Evolutionary conservation across 164 flowering plant species (phyloP).

Genomic region (Liquidambar formosana): DNA sequence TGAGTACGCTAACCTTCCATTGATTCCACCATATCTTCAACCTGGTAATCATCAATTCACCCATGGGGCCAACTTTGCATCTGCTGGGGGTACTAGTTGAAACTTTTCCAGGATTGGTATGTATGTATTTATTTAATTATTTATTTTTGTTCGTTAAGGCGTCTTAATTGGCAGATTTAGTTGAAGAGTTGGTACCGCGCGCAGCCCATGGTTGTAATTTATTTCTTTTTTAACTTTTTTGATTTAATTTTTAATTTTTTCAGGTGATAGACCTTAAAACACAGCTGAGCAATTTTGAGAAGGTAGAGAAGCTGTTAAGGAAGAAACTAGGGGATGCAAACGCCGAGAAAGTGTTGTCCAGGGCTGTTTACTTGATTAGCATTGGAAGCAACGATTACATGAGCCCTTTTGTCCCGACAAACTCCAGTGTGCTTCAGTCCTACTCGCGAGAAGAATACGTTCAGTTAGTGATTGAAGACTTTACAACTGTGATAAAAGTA

Average conservation of each 20-base stretch:
- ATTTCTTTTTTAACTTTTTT: too few relatives aligned
- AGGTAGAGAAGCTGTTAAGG: constrained; percentile 15
- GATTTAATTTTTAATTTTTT: background rate
- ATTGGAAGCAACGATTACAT: constrained; percentile 32
- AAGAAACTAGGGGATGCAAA: constrained; percentile 18
- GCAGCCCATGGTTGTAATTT: background rate
- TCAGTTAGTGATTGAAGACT: constrained; percentile 22
- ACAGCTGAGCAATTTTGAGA: constrained; percentile 25
- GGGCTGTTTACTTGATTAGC: constrained; percentile 30
- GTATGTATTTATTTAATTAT: too few relatives aligned
- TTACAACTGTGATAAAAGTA: constrained; percentile 11
- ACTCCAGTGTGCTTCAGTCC: constrained; percentile 4
- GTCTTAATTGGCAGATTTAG: background rate
- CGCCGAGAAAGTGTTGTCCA: constrained; percentile 12
- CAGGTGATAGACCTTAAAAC: constrained; percentile 22
- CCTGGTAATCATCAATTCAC: background rate
- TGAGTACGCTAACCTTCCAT: constrained; percentile 6
- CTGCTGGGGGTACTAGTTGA: constrained; percentile 5
- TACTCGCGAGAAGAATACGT: constrained; percentile 3
- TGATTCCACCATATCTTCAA: constrained; percentile 8
- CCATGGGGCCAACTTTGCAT: constrained; percentile 13
- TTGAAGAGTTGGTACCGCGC: background rate
- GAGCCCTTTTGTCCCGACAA: background rate
- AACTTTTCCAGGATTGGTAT: constrained; percentile 12
- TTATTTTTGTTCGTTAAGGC: too few relatives aligned